Conservation (phyloP, 2,329 filamentous ascomycete species). For the Aspergillus pseudoterreus region DNA sequence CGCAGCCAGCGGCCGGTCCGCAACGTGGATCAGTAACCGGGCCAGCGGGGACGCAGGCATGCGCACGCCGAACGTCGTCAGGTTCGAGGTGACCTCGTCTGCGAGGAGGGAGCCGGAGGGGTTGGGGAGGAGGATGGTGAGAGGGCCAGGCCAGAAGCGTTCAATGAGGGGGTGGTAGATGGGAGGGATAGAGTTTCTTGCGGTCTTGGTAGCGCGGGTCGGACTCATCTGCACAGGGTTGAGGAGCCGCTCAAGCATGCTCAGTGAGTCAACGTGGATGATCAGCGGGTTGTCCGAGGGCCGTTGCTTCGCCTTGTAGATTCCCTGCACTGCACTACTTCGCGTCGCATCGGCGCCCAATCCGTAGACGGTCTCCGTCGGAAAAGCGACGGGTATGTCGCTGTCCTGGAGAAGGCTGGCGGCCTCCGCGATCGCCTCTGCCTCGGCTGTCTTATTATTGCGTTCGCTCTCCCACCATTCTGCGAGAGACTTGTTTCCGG, state of each 20-base stretch:
- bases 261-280: slow-evolving; percentile 78
- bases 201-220: slow-evolving; percentile 27
- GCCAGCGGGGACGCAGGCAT: slow-evolving; percentile 87
- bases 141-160: slow-evolving; percentile 87
- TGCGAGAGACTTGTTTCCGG: slow-evolving; percentile 29
- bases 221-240: slow-evolving; percentile 28
- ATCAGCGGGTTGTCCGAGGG: slow-evolving; percentile 96
- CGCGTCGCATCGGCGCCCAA: slow-evolving; percentile 93
- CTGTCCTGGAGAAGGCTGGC: slow-evolving; percentile 62
- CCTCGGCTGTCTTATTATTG: slow-evolving; percentile 41
- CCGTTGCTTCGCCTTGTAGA: slow-evolving; percentile 84
- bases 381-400: slow-evolving; percentile 83
- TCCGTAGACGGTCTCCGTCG: slow-evolving; percentile 96
- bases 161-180: slow-evolving; percentile 77
- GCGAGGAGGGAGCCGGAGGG: slow-evolving; percentile 68
- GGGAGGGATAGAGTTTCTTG: slow-evolving; percentile 53
- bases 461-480: slow-evolving; percentile 39
- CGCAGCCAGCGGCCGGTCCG: slow-evolving; percentile 76
- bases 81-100: slow-evolving; percentile 84
- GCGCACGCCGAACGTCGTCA: slow-evolving; percentile 80
- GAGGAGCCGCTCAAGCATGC: slow-evolving; percentile 67
- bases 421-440: slow-evolving; percentile 58
- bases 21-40: slow-evolving; percentile 75
- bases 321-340: slow-evolving; percentile 78
- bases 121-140: slow-evolving; percentile 84